These are phyloP conservation scores for Yarrowia divulgata DNA, from an alignment of 805 yeast genomes.

Conservation along the genomic window DNA sequence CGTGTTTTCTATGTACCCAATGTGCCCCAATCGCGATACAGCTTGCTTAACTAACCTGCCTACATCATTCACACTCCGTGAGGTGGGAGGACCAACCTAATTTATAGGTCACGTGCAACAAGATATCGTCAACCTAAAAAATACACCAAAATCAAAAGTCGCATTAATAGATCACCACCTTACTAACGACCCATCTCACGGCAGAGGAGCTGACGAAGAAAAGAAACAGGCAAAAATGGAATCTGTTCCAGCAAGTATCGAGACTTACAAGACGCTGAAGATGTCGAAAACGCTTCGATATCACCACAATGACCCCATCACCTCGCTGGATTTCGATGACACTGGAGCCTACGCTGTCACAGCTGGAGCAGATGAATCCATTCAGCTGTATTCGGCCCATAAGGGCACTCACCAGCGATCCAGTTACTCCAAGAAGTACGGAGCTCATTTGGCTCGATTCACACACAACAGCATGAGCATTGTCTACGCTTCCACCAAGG, in stretches of 20 bases:
- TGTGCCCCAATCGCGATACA: too few species aligned
- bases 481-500: constrained; percentile 83
- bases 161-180: neutral
- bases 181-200: neutral
- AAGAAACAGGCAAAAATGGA: constrained; percentile 3
- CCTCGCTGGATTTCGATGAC: constrained; percentile 73
- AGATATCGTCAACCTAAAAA: constrained; percentile 31
- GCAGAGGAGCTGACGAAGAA: neutral
- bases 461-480: constrained; percentile 76
- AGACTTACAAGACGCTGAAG: constrained; percentile 32
- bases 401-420: constrained; percentile 63
- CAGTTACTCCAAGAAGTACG: constrained; percentile 86
- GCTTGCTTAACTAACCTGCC: too few species aligned
- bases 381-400: constrained; percentile 82
- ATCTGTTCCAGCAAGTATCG: constrained; percentile 26
- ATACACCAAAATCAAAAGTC: neutral
- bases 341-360: constrained; percentile 79
- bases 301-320: constrained; percentile 44
- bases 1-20: neutral
- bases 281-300: constrained; percentile 36
- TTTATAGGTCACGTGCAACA: constrained; percentile 1
- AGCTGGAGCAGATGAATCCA: constrained; percentile 82
- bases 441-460: constrained; percentile 85
- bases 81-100: neutral
- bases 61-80: neutral